phyloP scores from a whole-genome alignment of 2,329 filamentous ascomycete species.

The Colletotrichum sublineola region DNA sequence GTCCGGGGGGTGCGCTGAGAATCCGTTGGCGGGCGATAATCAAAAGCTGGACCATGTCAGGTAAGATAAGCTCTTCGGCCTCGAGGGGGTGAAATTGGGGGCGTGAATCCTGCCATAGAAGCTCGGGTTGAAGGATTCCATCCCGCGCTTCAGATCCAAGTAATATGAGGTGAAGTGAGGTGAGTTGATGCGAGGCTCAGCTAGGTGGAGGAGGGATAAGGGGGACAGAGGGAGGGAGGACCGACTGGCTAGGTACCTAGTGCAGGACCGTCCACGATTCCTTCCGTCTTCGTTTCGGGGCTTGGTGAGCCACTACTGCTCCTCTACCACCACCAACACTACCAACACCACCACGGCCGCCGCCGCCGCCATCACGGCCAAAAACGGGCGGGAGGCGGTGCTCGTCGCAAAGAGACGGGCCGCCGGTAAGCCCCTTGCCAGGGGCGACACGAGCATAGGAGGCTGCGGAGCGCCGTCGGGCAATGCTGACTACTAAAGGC shows the following conservation, averaged over 20 bases:
- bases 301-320: neutral
- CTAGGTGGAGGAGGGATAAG: neutral
- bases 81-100: neutral
- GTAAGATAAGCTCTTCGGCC: neutral
- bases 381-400: conserved; percentile 6
- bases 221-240: too few relatives aligned
- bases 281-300: neutral
- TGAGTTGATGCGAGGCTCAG: neutral
- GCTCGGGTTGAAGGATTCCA: conserved; percentile 16
- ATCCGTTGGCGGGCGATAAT: neutral
- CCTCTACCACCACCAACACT: too few relatives aligned
- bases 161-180: neutral
- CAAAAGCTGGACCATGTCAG: neutral
- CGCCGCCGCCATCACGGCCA: neutral
- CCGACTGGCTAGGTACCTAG: too few relatives aligned
- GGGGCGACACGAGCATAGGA: too few relatives aligned
- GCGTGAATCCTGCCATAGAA: neutral
- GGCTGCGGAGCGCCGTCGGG: conserved; percentile 24
- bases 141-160: neutral
- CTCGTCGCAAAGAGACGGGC: neutral
- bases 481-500: conserved; percentile 11
- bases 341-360: too few relatives aligned
- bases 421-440: too few relatives aligned
- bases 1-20: conserved; percentile 7
- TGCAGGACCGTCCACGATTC: too few relatives aligned